A percentile compares a stretch with the other conserved stretches of the same genome.
Evolutionary conservation across 768 basidiomycete genomes (phyloP).

Genomic region (Wakefieldia striispora): DNA sequence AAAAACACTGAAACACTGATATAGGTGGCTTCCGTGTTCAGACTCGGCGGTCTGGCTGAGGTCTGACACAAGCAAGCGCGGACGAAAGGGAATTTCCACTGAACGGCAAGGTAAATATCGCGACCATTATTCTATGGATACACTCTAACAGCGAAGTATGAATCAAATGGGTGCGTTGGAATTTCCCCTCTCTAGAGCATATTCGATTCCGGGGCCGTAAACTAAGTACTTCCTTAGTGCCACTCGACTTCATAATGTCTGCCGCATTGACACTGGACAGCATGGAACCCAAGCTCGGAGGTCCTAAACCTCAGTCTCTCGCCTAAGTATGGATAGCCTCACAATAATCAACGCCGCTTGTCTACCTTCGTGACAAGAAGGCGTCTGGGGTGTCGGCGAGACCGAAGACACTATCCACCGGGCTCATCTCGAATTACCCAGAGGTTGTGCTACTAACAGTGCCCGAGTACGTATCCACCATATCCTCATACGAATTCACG

Average conservation of each 20-base stretch:
- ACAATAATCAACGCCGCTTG: background rate
- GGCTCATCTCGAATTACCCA: slow-evolving; percentile 27
- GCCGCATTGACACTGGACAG: slow-evolving; percentile 11
- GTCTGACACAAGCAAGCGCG: no score
- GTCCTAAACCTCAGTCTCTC: slow-evolving; percentile 23
- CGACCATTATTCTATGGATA: no score
- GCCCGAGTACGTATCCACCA: slow-evolving; percentile 3
- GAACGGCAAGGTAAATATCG: no score
- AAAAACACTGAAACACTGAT: no score
- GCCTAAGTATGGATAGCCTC: slow-evolving; percentile 19
- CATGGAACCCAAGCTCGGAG: slow-evolving; percentile 18
- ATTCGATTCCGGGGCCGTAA: no score
- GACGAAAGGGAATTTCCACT: no score
- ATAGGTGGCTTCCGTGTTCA: no score
- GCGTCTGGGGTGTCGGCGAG: slow-evolving; percentile 25
- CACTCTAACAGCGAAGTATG: no score
- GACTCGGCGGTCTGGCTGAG: no score
- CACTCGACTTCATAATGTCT: background rate
- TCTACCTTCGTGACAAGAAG: slow-evolving; percentile 21
- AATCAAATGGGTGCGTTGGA: no score
- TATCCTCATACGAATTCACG: background rate
- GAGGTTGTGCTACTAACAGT: slow-evolving; percentile 21
- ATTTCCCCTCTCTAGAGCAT: background rate
- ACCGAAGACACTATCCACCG: slow-evolving; percentile 28
- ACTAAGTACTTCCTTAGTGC: no score